Base-by-base conservation (phyloP, 164 flowering plant species). In the Stephania cephalantha region DNA sequence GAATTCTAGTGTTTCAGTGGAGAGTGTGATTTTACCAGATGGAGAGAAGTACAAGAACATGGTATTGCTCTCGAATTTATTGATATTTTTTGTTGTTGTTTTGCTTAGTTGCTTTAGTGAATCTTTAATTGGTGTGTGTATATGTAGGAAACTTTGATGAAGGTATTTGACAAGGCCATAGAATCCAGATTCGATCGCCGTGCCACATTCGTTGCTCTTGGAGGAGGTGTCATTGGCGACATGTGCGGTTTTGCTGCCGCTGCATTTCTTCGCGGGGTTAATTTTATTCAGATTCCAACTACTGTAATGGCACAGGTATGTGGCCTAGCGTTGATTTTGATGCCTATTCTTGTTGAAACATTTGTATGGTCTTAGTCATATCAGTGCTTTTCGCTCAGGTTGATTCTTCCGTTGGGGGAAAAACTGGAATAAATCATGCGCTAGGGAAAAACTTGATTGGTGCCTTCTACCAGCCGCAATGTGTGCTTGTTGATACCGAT, bases 221-320 rank as follows among this genome's bases (percentile, higher is more conserved):
- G 99, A 64, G 99, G 99, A 70, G 99, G 99, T 69, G 99, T 96
- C 20, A 96, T 96, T 71, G 99, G 99, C 79, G 99, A 96, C 77
- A 94, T 96, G 99, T 96, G 98, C 86, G 99, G 99, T 35, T 96
- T 73, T 84, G 99, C 99, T 68, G 99, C 99, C 74, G 94, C 99
- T 52, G 76, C 98, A 68, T 94, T 84, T 80, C 97, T 96, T 18
- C 94, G 99, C 71, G 99, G 99, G 75, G 98, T 96, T 68, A 94
- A 94, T 79, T 96, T 96, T 75, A 91, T 96, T 84, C 99, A 96
- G 83, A 96, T 96, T 79, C 99, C 99, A 35, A 96, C 99, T 12
- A 96, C 99, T 78, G 97, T 96, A 45, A 96, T 96, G 99, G 91
- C 99, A 45, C 99, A 96, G 97, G 99, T 93, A 15, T 73, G 70